These are phyloP conservation scores for Fusarium illudens DNA, from an alignment of 2,329 filamentous ascomycete species.

Conservation along the genomic window DNA sequence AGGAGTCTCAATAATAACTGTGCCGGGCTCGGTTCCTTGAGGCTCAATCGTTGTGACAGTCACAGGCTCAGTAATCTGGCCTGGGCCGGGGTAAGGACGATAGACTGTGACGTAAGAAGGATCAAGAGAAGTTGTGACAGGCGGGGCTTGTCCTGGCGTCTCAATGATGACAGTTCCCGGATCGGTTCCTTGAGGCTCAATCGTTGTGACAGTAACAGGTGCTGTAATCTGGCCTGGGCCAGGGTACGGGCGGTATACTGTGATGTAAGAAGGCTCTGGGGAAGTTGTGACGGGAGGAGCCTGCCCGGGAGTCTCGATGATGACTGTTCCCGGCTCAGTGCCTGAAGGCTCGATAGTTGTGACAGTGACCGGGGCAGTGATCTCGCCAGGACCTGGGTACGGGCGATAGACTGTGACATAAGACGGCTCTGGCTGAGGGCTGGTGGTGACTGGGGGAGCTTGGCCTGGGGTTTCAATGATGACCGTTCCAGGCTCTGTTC, in stretches of 20 bases:
- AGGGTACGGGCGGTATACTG: constrained; percentile 8
- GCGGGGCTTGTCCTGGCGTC: constrained; percentile 5
- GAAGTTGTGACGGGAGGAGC: neutral
- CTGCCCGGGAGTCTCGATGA: neutral
- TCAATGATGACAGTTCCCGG: constrained; percentile 29
- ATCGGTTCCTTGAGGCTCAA: constrained; percentile 14
- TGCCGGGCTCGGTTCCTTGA: constrained; percentile 17
- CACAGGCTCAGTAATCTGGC: neutral
- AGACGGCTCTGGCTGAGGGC: neutral
- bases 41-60: constrained; percentile 10
- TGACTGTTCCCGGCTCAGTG: constrained; percentile 12
- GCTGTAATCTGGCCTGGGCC: neutral
- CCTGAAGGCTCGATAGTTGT: constrained; percentile 4
- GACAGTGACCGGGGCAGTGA: neutral
- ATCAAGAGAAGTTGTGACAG: neutral
- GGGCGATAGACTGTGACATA: neutral
- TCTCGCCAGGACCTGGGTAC: neutral
- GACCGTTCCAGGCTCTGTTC: constrained; percentile 21
- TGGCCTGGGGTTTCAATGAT: constrained; percentile 23
- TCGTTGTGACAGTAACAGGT: constrained; percentile 3
- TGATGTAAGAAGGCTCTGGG: constrained; percentile 10
- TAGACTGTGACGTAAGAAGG: neutral
- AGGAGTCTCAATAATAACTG: constrained; percentile 28
- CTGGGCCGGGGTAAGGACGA: neutral
- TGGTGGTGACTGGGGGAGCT: neutral